These are phyloP conservation scores for Fimicolochytrium jonesii DNA, from an alignment of 192 early-diverging fungal genomes.

Conservation along the genomic window DNA sequence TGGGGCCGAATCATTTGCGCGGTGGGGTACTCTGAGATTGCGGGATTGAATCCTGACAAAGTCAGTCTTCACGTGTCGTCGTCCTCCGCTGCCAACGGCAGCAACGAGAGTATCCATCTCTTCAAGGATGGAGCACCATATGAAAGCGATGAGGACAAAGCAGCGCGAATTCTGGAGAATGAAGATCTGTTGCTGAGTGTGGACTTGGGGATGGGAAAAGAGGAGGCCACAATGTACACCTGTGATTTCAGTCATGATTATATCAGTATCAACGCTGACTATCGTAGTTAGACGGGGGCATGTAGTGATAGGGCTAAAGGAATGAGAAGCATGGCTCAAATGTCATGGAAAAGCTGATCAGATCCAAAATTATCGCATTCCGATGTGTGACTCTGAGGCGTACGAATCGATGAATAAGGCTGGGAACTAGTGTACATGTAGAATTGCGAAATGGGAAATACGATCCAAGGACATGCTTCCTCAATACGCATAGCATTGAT, in stretches of 20 bases:
- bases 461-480: no score
- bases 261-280: slow-evolving; percentile 91
- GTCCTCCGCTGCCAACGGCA: slow-evolving; percentile 2
- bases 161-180: slow-evolving; percentile 74
- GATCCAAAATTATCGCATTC: no score
- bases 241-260: slow-evolving; percentile 94
- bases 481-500: no score
- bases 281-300: slow-evolving; percentile 25
- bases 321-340: not conserved
- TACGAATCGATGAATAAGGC: no score
- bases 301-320: not conserved
- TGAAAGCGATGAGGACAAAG: slow-evolving; percentile 75
- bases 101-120: slow-evolving; percentile 52
- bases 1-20: slow-evolving; percentile 96
- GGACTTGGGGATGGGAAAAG: slow-evolving; percentile 69
- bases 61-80: slow-evolving; percentile 76
- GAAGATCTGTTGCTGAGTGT: slow-evolving; percentile 83
- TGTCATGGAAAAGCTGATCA: not conserved
- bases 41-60: slow-evolving; percentile 62
- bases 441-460: no score
- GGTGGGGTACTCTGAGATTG: slow-evolving; percentile 78
- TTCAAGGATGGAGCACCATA: slow-evolving; percentile 77
- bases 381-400: no score
- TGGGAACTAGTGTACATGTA: no score
- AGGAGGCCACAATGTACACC: slow-evolving; percentile 84